Base-by-base conservation (phyloP, 1,284 basidiomycete genomes). In the Schizophyllum commune region DNA sequence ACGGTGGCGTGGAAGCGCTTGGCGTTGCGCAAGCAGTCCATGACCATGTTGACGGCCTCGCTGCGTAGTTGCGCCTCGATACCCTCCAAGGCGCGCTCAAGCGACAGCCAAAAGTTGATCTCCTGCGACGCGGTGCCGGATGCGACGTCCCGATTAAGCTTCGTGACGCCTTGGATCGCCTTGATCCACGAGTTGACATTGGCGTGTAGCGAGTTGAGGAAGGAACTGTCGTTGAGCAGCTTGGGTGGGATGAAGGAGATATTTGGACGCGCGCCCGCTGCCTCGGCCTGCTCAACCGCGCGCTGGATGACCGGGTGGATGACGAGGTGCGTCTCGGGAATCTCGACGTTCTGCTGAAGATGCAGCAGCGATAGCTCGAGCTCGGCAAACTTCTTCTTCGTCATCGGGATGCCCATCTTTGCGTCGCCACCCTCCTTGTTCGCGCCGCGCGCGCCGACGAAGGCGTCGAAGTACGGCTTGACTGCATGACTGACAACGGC, bases 101-200 rank as follows among this genome's bases (percentile, higher is more conserved):
- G 84, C 71, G 90, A 92, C 34, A 98, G 78, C 96, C 97, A 99
- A 71, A 99, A 99, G 75, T 98, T 98, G 79, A 99, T 94, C 73
- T 99, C 96, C 70, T 99, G 97, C 0, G 94, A 96, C 1, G 97
- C 96, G 0, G 95, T 98, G 1, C 96, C 97, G 1, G 92, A 93
- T 1, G 89, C 83, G n/a, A 98, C 96, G 68, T 98, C 95, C 33
- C 96, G 83, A 1, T 85, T 86, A 17, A 99, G 84, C 71, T 96
- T 97, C 17, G 97, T 98, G 61, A 99, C 94, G 0, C 92, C 88
- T 74, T 98, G 96, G 59, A 99, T 96, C 61, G 95, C 92, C 75
- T 98, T 98, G 77, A 99, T 97, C 97, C 96, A 99, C 19, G 86
- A 83, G 73, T 98, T 98, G 68, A 99, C 96, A 67, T 98, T 92